phyloP scores from a whole-genome alignment of 192 early-diverging fungal genomes.

The Backusella liffmaniae region DNA sequence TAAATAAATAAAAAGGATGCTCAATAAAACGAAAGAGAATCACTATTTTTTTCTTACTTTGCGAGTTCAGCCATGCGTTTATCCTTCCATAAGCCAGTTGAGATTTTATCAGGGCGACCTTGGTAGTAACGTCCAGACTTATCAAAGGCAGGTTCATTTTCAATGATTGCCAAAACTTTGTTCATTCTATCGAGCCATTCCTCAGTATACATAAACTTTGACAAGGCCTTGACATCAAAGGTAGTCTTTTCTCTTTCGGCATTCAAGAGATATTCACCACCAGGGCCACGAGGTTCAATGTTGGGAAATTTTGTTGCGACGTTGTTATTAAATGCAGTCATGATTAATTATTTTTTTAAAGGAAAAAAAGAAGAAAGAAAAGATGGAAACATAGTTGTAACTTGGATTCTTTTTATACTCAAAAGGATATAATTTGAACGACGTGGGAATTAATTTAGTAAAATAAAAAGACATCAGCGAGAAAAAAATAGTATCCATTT shows the following conservation, averaged over 20 bases:
- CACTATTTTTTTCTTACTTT: constrained; percentile 35
- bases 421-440: not conserved
- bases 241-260: constrained; percentile 67
- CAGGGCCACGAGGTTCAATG: constrained; percentile 44
- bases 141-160: constrained; percentile 70
- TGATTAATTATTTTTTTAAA: not conserved
- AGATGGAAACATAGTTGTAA: not conserved
- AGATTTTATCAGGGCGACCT: constrained; percentile 66
- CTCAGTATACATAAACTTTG: constrained; percentile 64
- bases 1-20: constrained; percentile 6
- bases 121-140: constrained; percentile 68
- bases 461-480: not conserved
- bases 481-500: not conserved
- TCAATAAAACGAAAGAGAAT: not conserved
- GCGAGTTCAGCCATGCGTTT: constrained; percentile 61
- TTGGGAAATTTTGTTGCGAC: constrained; percentile 42
- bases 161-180: constrained; percentile 58
- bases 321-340: constrained; percentile 23
- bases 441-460: constrained; percentile 12
- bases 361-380: not conserved
- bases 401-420: not conserved
- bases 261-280: constrained; percentile 49
- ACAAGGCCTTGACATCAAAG: constrained; percentile 65
- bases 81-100: constrained; percentile 58
- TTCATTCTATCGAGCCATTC: constrained; percentile 55